Evolutionary conservation across 306 rosid species (phyloP), one percentile per base, ranked within the genome.

Genomic region (Parietaria judaica): DNA sequence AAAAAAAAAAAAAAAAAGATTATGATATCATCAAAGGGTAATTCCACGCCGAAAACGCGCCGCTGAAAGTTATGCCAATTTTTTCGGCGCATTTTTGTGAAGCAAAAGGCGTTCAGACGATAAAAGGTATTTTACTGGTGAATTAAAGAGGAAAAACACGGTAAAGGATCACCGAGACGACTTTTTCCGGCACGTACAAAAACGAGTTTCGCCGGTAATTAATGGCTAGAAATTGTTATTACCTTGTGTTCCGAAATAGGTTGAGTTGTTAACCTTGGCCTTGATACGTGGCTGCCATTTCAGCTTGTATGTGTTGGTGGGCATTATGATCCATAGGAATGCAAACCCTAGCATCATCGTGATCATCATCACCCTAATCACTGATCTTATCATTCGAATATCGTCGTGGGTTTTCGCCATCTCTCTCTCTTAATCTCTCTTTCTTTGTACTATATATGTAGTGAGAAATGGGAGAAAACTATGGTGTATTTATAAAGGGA

Each of bases 231-330:
- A 23, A 23, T 23, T 23, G 31, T 23, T 23, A 23, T 23, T 65
- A 87, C 92, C 96, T 83, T 83, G 83, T n/a, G 49, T 1, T 8
- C 83, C 94, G 47, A 85, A 79, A 70, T 85, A 83, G 3, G 72
- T 38, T 11, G 84, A 65, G 4, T 46, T 1, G 49, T 7, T 63
- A 14, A 66, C 66, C 55, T 77, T 63, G 49, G 64, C 53, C 68
- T 3, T 36, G 63, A 84, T 63, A 1, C 43, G 52, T 13, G 70
- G 72, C 55, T 12, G 8, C 90, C 86, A 87, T 6, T 5, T 63
- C 36, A 41, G 61, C 38, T 39, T 17, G 9, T 64, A 87, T 7
- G 77, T 71, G 63, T 78, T 67, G 14, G 91, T 87, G 46, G 95
- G 90, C 54, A 66, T 58, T 77, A 87, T 60, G 16, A 81, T 63